Conservation (phyloP, 495 filamentous ascomycete genomes). For the Penicillium samsonianum region DNA sequence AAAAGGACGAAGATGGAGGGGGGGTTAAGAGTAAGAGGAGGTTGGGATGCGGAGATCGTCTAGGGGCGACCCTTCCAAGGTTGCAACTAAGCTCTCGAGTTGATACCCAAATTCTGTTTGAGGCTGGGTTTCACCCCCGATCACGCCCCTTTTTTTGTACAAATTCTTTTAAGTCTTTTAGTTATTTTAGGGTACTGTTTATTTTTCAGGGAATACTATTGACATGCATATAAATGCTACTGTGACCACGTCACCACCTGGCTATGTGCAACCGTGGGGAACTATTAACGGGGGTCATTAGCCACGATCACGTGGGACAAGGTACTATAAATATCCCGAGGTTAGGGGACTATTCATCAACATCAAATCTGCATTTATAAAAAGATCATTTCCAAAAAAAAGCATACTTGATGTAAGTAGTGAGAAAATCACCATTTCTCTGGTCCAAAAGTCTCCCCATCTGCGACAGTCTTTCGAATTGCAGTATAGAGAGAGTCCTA, state of each 20-base stretch:
- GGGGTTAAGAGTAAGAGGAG: constrained; percentile 11
- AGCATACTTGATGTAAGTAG: background rate
- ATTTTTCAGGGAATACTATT: constrained; percentile 1
- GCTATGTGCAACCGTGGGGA: constrained; percentile 4
- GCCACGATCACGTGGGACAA: constrained; percentile 9
- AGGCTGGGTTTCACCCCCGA: constrained; percentile 11
- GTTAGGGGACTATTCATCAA: background rate
- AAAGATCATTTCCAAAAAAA: no score
- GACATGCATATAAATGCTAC: constrained; percentile 2
- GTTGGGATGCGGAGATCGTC: constrained; percentile 16
- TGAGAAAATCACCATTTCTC: constrained; percentile 27
- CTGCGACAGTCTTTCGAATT: constrained; percentile 46
- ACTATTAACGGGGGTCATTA: background rate
- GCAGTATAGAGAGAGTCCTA: constrained; percentile 53
- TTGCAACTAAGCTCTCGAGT: constrained; percentile 12
- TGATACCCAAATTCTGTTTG: constrained; percentile 20
- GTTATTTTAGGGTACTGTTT: background rate
- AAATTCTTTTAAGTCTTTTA: background rate
- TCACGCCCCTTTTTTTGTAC: constrained; percentile 6
- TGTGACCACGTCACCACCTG: constrained; percentile 14
- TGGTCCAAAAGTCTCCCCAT: constrained; percentile 56
- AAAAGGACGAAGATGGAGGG: constrained; percentile 7
- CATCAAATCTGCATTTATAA: background rate
- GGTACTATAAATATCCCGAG: constrained; percentile 13
- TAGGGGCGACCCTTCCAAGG: constrained; percentile 6